Evolutionary conservation across 208 protist species (phyloP).

Genomic region (Leishmania mexicana): DNA sequence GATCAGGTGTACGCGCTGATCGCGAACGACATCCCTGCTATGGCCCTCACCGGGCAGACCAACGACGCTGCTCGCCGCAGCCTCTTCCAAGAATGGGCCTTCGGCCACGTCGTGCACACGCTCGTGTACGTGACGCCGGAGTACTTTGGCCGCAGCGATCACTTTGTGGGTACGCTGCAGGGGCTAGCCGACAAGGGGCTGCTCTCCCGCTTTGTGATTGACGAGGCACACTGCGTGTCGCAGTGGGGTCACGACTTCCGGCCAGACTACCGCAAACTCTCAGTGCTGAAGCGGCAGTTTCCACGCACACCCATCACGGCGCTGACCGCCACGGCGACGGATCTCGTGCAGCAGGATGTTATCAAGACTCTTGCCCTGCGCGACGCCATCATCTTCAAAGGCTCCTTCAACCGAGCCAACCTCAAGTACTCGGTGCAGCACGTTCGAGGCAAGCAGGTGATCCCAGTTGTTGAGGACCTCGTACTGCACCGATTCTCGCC

Average conservation of each 20-base stretch:
- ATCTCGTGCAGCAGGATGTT: constrained; percentile 87
- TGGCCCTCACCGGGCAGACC: constrained; percentile 83
- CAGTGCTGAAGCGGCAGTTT: constrained; percentile 75
- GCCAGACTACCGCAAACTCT: constrained; percentile 79
- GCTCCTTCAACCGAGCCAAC: constrained; percentile 83
- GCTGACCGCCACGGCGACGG: constrained; percentile 87
- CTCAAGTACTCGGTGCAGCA: constrained; percentile 76
- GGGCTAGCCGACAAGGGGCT: constrained; percentile 52
- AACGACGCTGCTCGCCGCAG: constrained; percentile 50
- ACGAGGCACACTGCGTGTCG: constrained; percentile 97
- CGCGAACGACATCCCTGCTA: constrained; percentile 81
- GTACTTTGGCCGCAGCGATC: constrained; percentile 86
- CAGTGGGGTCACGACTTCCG: constrained; percentile 98
- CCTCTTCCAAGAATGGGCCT: constrained; percentile 75
- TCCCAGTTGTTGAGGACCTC: constrained; percentile 54
- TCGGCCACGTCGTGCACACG: constrained; percentile 56
- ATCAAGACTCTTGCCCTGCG: constrained; percentile 73
- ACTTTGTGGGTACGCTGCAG: constrained; percentile 65
- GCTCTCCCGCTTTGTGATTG: constrained; percentile 88
- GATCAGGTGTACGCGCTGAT: constrained; percentile 94
- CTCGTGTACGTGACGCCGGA: constrained; percentile 90
- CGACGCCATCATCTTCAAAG: constrained; percentile 79
- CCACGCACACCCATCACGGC: constrained; percentile 72
- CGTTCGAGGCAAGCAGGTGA: constrained; percentile 53
- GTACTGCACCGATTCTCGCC: constrained; percentile 67